Base-by-base conservation (phyloP, 2,329 filamentous ascomycete species). In the Neoarthrinium moseri region DNA sequence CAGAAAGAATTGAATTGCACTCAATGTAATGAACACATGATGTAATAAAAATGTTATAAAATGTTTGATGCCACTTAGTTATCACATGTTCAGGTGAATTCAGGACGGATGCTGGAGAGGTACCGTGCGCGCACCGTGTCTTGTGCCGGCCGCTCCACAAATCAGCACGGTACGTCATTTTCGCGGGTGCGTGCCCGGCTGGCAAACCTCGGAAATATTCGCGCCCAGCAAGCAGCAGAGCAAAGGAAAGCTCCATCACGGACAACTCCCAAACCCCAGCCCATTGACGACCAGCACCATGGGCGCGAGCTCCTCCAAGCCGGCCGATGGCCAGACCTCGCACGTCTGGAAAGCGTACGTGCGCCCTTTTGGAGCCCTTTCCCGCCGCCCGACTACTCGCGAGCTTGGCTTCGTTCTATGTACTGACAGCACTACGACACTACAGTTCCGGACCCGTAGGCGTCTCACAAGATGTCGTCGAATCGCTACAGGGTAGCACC, bases 401-500 rank as follows among this genome's bases (percentile, higher is more conserved):
- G 13, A 43, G 12, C 33, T n/a, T 17, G n/a, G 20, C 32, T 6
- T 15, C 26, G 24, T 37, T 15, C 30, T 43, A 15, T 38, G 48
- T 36, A 45, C 22, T 46, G 22, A 30, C 38, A 35, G 43, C 52
- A 43, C 48, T 40, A 48, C 38, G 46, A 34, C 61, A 57, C 64
- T 63, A 56, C 44, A 71, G 68, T 50, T 59, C 67, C 48, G 69
- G 72, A 39, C 73, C 77, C 26, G 69, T 74, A 54, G 73, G 75
- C 57, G 66, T 95, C 68, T 95, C 91, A 55, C 84, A 89, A 62
- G 84, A 88, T 63, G 77, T 96, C 61, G 78, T 95, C 60, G 85
- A 95, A 61, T 83, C 85, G 50, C 77, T 97, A 51, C 89, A 96
- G 68, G 81, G 83, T 51, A 95, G 83, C 73, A 80, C 86, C 58